Percentiles rank a stretch among this genome's conserved stretches.
Conservation (phyloP, 2,329 filamentous ascomycete genomes). For the Pseudogymnoascus destructans region DNA sequence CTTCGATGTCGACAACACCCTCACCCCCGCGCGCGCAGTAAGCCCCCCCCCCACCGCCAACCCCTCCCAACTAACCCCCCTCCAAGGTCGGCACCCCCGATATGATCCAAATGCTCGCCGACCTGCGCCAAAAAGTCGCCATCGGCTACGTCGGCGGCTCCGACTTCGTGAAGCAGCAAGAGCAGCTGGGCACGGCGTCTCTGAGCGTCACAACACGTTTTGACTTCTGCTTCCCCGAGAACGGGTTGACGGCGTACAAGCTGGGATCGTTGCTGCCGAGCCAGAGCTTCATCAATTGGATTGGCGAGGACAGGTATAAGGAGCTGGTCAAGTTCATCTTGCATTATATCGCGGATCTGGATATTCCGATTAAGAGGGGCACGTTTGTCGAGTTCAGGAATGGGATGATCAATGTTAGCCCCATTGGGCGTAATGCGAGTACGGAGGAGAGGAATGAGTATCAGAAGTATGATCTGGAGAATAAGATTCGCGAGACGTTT, state of each 20-base stretch:
- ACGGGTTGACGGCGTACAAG: slow-evolving; percentile 84
- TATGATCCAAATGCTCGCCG: slow-evolving; percentile 68
- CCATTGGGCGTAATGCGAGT: slow-evolving; percentile 76
- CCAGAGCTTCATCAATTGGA: slow-evolving; percentile 80
- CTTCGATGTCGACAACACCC: slow-evolving; percentile 91
- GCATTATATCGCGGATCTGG: slow-evolving; percentile 73
- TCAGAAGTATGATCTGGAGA: slow-evolving; percentile 64
- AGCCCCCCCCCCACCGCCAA: slow-evolving; percentile 20
- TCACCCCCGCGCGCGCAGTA: slow-evolving; percentile 72
- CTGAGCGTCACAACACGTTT: slow-evolving; percentile 71
- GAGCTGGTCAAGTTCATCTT: slow-evolving; percentile 61
- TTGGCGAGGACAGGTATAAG: slow-evolving; percentile 77
- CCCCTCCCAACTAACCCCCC: slow-evolving; percentile 12
- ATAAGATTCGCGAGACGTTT: slow-evolving; percentile 64
- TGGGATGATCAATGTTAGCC: slow-evolving; percentile 80
- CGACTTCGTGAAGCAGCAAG: slow-evolving; percentile 86
- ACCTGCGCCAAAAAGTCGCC: slow-evolving; percentile 73
- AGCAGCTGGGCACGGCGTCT: slow-evolving; percentile 65
- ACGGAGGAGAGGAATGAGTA: slow-evolving; percentile 70
- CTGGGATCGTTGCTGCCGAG: slow-evolving; percentile 62
- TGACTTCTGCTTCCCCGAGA: slow-evolving; percentile 96
- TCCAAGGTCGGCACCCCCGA: slow-evolving; percentile 56
- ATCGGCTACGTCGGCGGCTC: slow-evolving; percentile 90
- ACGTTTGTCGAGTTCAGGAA: slow-evolving; percentile 84
- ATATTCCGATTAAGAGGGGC: slow-evolving; percentile 70